Evolutionary conservation across 805 yeast species (phyloP), one percentile per base, ranked within the genome.

Genomic region (Kazachstania kunashirensis): DNA sequence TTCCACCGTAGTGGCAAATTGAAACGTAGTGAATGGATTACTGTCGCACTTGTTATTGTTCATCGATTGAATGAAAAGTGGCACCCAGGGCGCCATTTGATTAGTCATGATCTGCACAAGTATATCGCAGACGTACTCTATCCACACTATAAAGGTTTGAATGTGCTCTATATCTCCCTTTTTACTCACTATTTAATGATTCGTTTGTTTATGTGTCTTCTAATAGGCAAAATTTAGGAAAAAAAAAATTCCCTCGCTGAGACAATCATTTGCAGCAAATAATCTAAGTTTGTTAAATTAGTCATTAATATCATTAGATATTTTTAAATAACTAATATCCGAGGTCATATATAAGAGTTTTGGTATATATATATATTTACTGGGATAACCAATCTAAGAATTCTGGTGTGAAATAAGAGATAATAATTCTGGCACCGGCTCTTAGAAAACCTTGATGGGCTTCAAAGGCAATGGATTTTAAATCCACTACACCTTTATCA

Each of bases 361-460:
- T 16, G 20, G 20, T 12, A 16, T 20, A 12, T 32, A 31, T n/a
- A n/a, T n/a, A n/a, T 9, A 16, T 10, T 13, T 8, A 27, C 20
- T 35, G 23, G 8, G 40, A 34, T 48, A 89, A 68, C 98, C 98
- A 92, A 28, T 84, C 96, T 55, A 92, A 70, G 52, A 92, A 86
- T 51, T 89, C 95, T 8, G 98, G 98, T 3, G 97, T 82, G 55
- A 92, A 84, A 63, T 92, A 92, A 33, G 94, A 76, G 49, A 92
- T 86, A 41, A 92, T 76, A 49, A 92, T 64, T 53, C 86, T 76
- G 12, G 97, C 97, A 41, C 98, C 98, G 1, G 98, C 98, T 60
- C 98, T 75, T 43, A 89, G 69, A 53, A 84, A 79, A 1, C 98
- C 96, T 44, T 84, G 70, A 50, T 92, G 95, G 33, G 92, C 66